These are phyloP conservation scores for Physcomitrellopsis africana DNA, from an alignment of 225 moss, liverwort and hornwort genomes.

Conservation along the genomic window DNA sequence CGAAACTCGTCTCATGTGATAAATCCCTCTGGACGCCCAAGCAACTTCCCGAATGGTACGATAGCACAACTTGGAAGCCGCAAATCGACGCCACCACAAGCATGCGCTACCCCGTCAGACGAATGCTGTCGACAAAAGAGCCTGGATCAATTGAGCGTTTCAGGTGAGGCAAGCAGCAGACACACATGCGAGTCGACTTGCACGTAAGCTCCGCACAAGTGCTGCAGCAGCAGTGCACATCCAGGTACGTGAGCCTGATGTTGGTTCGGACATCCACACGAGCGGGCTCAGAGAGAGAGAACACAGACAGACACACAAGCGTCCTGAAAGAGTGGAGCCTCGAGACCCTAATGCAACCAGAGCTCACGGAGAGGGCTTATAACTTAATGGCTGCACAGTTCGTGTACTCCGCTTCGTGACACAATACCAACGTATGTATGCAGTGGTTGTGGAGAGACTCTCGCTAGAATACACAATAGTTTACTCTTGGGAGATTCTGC, in stretches of 20 bases:
- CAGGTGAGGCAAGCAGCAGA: constrained; percentile 16
- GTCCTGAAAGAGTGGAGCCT: constrained; percentile 26
- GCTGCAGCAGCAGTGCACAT: constrained; percentile 26
- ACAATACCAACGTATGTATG: no score
- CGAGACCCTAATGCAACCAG: constrained; percentile 31
- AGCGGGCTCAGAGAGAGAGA: constrained; percentile 32
- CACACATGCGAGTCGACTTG: constrained; percentile 39
- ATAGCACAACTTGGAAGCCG: no score
- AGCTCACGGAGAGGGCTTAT: constrained; percentile 17
- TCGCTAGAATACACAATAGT: no score
- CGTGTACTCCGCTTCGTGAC: no score
- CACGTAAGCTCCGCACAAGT: constrained; percentile 53
- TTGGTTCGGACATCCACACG: constrained; percentile 50
- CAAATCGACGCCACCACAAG: not conserved
- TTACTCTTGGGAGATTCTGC: no score
- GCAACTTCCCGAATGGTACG: no score
- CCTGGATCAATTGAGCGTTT: not conserved
- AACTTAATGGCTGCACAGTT: no score
- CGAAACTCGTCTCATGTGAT: no score
- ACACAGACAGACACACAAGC: constrained; percentile 5
- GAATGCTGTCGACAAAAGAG: no score
- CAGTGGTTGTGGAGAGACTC: no score
- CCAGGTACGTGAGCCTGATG: constrained; percentile 30
- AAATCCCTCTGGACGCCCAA: no score
- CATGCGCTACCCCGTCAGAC: no score